A percentile compares a stretch with the other conserved stretches of the same genome.
These are phyloP conservation scores for Alectoria sarmentosa DNA, from an alignment of 495 filamentous ascomycete species.

Conservation along the genomic window DNA sequence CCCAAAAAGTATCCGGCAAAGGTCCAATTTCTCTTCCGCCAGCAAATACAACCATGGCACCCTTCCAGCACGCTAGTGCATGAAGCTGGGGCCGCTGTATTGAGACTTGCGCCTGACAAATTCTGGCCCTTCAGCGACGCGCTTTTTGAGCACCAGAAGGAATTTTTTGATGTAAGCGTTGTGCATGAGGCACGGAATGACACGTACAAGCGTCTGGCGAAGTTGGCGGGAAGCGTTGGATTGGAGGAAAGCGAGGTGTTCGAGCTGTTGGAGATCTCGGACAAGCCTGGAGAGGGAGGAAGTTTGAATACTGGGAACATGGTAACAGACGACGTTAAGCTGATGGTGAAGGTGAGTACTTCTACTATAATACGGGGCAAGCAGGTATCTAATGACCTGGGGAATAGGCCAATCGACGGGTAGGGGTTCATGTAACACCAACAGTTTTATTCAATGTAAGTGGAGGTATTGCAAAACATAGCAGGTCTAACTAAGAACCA, in stretches of 20 bases:
- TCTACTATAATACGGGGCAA: background rate
- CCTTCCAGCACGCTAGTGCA: conserved; percentile 81
- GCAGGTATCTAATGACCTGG: background rate
- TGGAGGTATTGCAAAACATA: background rate
- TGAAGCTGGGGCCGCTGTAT: conserved; percentile 77
- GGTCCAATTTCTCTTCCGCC: conserved; percentile 72
- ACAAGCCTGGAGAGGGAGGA: conserved; percentile 54
- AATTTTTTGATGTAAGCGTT: conserved; percentile 75
- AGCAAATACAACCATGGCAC: conserved; percentile 95
- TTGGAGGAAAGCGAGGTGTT: conserved; percentile 60
- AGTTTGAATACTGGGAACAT: conserved; percentile 68
- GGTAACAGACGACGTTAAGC: conserved; percentile 75
- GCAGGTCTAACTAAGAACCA: conserved; percentile 10
- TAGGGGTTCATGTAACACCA: conserved; percentile 82
- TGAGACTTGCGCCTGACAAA: conserved; percentile 54
- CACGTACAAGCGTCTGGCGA: conserved; percentile 73
- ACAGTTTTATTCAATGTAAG: conserved; percentile 77
- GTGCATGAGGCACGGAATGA: conserved; percentile 75
- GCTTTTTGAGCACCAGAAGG: conserved; percentile 61
- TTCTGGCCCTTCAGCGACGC: conserved; percentile 73
- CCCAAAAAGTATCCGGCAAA: conserved; percentile 48
- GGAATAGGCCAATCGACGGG: conserved; percentile 52
- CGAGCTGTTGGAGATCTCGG: conserved; percentile 53
- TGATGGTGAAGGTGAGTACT: conserved; percentile 61
- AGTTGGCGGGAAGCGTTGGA: conserved; percentile 58